These are phyloP conservation scores for Fraxinus angustifolia DNA, from an alignment of 305 asterid genomes.

Conservation along the genomic window DNA sequence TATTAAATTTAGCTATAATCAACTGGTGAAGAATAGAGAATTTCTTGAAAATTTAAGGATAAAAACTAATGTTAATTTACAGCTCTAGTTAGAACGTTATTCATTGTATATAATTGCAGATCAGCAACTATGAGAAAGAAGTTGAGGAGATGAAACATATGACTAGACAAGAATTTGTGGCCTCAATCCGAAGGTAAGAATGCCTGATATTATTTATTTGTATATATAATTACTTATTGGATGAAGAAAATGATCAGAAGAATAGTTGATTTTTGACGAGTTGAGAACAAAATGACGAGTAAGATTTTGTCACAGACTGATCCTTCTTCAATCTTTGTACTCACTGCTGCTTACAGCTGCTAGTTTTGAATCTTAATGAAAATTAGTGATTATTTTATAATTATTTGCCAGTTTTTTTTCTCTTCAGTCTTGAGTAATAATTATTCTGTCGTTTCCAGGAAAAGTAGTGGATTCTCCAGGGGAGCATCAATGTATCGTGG, in stretches of 20 bases:
- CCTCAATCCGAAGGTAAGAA: slow-evolving; percentile 77
- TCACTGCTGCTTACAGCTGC: neutral
- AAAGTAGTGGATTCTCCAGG: slow-evolving; percentile 87
- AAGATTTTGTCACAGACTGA: slow-evolving; percentile 33
- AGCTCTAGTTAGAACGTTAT: neutral
- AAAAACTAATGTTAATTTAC: neutral
- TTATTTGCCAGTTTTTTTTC: slow-evolving; percentile 1
- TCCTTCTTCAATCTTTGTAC: neutral
- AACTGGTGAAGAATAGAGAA: neutral
- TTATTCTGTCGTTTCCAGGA: slow-evolving; percentile 37
- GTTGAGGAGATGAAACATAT: slow-evolving; percentile 85
- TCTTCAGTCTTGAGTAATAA: neutral
- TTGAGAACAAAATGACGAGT: slow-evolving; percentile 15
- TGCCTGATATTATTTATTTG: neutral
- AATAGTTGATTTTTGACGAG: neutral
- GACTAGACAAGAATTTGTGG: slow-evolving; percentile 97
- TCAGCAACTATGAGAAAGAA: slow-evolving; percentile 84
- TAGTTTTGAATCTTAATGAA: neutral
- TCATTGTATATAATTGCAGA: slow-evolving; percentile 34
- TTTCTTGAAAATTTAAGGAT: neutral
- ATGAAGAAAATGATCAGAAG: neutral
- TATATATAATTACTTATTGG: neutral
- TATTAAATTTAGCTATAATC: neutral
- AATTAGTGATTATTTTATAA: neutral
- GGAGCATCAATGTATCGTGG: slow-evolving; percentile 94